Evolutionary conservation across 164 flowering plant species (phyloP), one percentile per base, ranked within the genome.

Genomic region (Warburgia ugandensis): DNA sequence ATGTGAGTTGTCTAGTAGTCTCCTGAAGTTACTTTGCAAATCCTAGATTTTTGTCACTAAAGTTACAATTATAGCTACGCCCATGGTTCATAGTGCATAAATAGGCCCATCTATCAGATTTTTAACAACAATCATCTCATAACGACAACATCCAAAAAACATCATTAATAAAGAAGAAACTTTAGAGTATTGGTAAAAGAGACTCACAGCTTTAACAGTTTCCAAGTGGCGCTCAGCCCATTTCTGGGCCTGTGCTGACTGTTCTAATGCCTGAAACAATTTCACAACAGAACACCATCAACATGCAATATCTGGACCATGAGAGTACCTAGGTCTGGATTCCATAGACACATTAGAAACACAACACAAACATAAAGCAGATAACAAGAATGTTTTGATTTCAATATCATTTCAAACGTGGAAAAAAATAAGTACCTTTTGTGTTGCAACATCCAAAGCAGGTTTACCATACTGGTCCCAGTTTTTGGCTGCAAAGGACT

Each of bases 171-270:
- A 37, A 13, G 17, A 37, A 13, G 13, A 37, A 13, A 5, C 13
- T 37, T 13, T 5, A 37, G 14, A 39, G 13, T 3, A 2, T 39
- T 39, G 16, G 3, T 31, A 23, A 10, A 7, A 26, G 26, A 19
- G 55, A 56, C 86, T 78, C 68, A 92, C 98, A 60, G 83, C 66
- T 73, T 75, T 76, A 19, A 85, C 54, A 16, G 82, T 70, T 64
- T 81, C 83, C 50, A 88, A 17, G 50, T 85, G 94, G 35, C 96
- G 96, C 63, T 69, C 79, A 42, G 77, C 81, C 96, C 94, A 88
- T 55, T 78, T 82, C 50, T 73, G 77, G 63, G 73, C 79, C 66
- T 74, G 76, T 2, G 66, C 73, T 56, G 76, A 83, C 54, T 68
- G 75, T 70, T 83, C 94, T 54, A 64, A 37, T 27, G 79, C 84